Evolutionary conservation across 2,329 filamentous ascomycete species (phyloP).

Genomic region (Verticillium nubilum): DNA sequence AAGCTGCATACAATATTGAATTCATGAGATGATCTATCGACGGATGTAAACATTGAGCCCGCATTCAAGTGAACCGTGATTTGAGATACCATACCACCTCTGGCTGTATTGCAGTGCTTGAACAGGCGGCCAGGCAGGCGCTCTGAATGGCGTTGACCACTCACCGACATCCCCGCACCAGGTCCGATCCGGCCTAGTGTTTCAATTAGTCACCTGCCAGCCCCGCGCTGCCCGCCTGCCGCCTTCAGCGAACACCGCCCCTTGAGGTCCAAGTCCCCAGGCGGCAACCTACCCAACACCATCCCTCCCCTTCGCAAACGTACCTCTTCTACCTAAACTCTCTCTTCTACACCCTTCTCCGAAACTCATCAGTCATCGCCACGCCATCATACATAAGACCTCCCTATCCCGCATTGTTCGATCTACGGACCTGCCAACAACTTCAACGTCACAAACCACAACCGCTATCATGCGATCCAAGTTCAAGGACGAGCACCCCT

Average conservation of each 20-base stretch:
- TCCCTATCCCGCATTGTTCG: background rate
- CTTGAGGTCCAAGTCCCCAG: conserved; percentile 10
- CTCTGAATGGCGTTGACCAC: background rate
- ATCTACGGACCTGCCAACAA: conserved; percentile 9
- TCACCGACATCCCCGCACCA: conserved; percentile 2
- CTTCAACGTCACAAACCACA: conserved; percentile 10
- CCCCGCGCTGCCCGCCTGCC: conserved; percentile 2
- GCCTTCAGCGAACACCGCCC: conserved; percentile 8
- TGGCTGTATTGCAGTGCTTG: background rate
- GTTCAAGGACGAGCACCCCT: conserved; percentile 99
- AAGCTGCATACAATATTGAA: too few relatives aligned
- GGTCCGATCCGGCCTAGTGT: background rate
- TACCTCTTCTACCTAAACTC: conserved; percentile 6
- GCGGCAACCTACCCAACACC: conserved; percentile 9
- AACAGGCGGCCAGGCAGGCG: background rate
- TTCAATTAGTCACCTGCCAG: conserved; percentile 1
- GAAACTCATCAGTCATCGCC: conserved; percentile 7
- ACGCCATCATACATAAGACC: conserved; percentile 1
- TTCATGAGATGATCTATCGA: background rate
- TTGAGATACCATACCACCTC: background rate
- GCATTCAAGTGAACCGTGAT: background rate
- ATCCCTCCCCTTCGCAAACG: conserved; percentile 12
- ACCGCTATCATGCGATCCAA: conserved; percentile 84
- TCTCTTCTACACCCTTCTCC: conserved; percentile 12
- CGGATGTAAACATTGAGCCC: background rate